These are phyloP conservation scores for Helicostylum pulchrum DNA, from an alignment of 192 early-diverging fungal genomes.

Conservation along the genomic window DNA sequence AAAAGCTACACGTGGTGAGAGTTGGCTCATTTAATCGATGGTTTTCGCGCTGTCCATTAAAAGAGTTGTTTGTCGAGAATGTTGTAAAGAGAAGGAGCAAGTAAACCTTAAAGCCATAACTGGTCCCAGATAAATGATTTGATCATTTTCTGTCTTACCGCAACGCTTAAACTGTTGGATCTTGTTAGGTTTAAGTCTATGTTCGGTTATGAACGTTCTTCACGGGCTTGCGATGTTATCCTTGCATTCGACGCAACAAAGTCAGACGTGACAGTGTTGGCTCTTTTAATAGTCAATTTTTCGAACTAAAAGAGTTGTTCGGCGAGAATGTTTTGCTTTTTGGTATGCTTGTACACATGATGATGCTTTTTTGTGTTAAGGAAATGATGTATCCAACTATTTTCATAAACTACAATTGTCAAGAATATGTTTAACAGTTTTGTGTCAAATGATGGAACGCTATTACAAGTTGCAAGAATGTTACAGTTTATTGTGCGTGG, in stretches of 20 bases:
- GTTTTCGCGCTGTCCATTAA: constrained; percentile 1
- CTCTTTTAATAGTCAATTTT: not conserved
- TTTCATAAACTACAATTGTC: too few relatives aligned
- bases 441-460: too few relatives aligned
- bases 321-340: constrained; percentile 2
- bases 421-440: too few relatives aligned
- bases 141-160: constrained; percentile 6
- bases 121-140: not conserved
- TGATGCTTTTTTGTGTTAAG: not conserved
- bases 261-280: constrained; percentile 6
- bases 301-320: constrained; percentile 2
- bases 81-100: too few relatives aligned
- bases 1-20: constrained; percentile 1
- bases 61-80: constrained; percentile 2
- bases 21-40: not conserved
- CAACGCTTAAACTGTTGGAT: constrained; percentile 2
- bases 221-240: not conserved
- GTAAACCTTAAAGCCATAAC: too few relatives aligned
- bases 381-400: not conserved
- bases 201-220: not conserved
- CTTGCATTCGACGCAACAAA: not conserved
- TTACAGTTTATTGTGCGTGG: too few relatives aligned
- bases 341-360: not conserved
- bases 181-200: constrained; percentile 1
- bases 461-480: too few relatives aligned